These are phyloP conservation scores for Gossypium australe DNA, from an alignment of 345 rosid species.

Conservation along the genomic window DNA sequence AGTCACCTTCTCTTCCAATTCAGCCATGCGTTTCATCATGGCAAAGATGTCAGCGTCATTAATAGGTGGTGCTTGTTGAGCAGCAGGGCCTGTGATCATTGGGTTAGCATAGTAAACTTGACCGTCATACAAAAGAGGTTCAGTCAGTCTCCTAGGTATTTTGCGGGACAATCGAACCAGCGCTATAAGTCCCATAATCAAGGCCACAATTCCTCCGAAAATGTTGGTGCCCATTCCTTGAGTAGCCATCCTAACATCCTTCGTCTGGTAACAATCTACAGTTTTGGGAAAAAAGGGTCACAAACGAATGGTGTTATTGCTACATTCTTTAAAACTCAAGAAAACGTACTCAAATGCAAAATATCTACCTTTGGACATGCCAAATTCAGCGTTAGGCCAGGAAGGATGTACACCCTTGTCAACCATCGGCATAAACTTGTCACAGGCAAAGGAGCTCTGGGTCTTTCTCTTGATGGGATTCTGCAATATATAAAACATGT, in stretches of 20 bases:
- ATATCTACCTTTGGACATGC: neutral
- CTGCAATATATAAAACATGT: neutral
- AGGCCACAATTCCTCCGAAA: conserved; percentile 48
- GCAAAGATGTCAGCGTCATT: conserved; percentile 45
- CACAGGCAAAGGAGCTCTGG: neutral
- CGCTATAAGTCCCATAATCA: conserved; percentile 57
- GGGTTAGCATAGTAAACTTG: conserved; percentile 33
- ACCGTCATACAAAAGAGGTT: conserved; percentile 38
- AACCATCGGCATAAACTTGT: conserved; percentile 2
- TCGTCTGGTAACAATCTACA: conserved; percentile 11
- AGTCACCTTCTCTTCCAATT: conserved; percentile 59
- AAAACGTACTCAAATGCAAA: neutral
- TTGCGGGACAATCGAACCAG: conserved; percentile 52
- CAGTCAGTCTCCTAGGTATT: conserved; percentile 55
- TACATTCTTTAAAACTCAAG: neutral
- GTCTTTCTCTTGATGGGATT: neutral
- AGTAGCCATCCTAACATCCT: conserved; percentile 14
- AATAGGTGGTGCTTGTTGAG: conserved; percentile 29
- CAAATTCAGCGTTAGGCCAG: neutral
- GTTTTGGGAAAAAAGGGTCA: neutral
- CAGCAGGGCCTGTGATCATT: conserved; percentile 18
- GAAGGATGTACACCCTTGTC: neutral
- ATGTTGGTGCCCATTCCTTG: conserved; percentile 24
- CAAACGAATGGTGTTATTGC: neutral
- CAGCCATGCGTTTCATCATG: conserved; percentile 69